A percentile compares a stretch with the other conserved stretches of the same genome.
These are phyloP conservation scores for Colletotrichum truncatum DNA, from an alignment of 2,329 filamentous ascomycete species.

Conservation along the genomic window DNA sequence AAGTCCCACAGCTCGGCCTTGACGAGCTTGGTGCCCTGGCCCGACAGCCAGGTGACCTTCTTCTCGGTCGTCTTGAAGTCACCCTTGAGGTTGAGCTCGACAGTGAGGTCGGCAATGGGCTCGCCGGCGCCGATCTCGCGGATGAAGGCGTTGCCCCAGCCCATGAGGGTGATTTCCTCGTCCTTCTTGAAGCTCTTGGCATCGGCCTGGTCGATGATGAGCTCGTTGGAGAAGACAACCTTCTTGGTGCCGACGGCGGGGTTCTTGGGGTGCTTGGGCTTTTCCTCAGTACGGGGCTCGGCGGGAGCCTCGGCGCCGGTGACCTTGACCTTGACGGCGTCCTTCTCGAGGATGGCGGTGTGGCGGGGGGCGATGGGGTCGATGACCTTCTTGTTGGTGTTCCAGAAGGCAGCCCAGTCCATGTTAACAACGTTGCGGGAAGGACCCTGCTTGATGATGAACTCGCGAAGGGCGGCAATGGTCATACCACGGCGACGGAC, in stretches of 20 bases:
- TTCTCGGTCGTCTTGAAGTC: conserved; percentile 96
- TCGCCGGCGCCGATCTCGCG: conserved; percentile 68
- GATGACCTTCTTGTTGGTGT: conserved; percentile 82
- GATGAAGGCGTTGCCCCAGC: conserved; percentile 91
- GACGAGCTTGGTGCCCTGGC: conserved; percentile 78
- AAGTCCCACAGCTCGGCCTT: conserved; percentile 92
- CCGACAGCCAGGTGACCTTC: conserved; percentile 94
- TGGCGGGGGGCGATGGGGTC: conserved; percentile 79
- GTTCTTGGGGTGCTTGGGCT: conserved; percentile 92
- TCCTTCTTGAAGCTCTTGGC: conserved; percentile 81
- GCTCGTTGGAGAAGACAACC: conserved; percentile 77
- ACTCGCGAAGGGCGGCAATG: conserved; percentile 80
- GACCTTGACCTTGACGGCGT: conserved; percentile 76
- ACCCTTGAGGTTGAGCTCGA: conserved; percentile 90
- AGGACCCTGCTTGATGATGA: conserved; percentile 85
- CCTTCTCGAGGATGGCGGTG: conserved; percentile 76
- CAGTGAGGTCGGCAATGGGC: conserved; percentile 74
- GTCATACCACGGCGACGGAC: conserved; percentile 83
- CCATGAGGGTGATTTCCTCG: conserved; percentile 96
- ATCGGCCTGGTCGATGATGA: conserved; percentile 89
- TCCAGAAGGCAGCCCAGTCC: conserved; percentile 83
- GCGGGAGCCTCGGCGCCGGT: conserved; percentile 74
- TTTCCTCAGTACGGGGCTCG: conserved; percentile 73
- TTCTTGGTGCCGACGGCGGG: conserved; percentile 84
- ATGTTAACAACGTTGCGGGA: conserved; percentile 85